phyloP scores from a whole-genome alignment of 495 filamentous ascomycete species.

The Penicillium ucsense region DNA sequence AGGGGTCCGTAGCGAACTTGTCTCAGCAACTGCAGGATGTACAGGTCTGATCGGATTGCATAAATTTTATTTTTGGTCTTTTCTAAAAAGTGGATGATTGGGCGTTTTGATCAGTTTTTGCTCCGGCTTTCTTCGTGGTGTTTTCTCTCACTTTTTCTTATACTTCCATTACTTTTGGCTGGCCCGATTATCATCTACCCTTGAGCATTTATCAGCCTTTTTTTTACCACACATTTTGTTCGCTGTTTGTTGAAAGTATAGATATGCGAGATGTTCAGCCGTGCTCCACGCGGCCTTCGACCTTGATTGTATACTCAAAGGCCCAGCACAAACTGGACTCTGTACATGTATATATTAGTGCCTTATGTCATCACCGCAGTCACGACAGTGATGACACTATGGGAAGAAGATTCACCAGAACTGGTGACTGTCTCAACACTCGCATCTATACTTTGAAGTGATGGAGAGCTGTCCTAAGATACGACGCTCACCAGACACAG shows the following conservation, averaged over 20 bases:
- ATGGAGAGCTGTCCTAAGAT: too few species aligned
- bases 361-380: too few species aligned
- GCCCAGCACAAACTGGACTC: too few species aligned
- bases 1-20: constrained; percentile 9
- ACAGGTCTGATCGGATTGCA: constrained; percentile 6
- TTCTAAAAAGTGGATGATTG: constrained; percentile 5
- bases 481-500: too few species aligned
- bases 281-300: too few species aligned
- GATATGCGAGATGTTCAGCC: background rate
- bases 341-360: too few species aligned
- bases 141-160: background rate
- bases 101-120: constrained; percentile 4
- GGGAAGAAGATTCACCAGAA: too few species aligned
- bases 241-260: background rate
- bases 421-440: too few species aligned
- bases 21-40: constrained; percentile 17
- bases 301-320: too few species aligned
- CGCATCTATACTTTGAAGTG: too few species aligned
- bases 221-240: background rate
- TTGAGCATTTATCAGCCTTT: background rate
- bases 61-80: background rate
- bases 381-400: too few species aligned
- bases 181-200: too few species aligned
- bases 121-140: constrained; percentile 3
- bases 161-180: background rate